Conservation (phyloP, 805 yeast species). For the Metschnikowia gruessii region DNA sequence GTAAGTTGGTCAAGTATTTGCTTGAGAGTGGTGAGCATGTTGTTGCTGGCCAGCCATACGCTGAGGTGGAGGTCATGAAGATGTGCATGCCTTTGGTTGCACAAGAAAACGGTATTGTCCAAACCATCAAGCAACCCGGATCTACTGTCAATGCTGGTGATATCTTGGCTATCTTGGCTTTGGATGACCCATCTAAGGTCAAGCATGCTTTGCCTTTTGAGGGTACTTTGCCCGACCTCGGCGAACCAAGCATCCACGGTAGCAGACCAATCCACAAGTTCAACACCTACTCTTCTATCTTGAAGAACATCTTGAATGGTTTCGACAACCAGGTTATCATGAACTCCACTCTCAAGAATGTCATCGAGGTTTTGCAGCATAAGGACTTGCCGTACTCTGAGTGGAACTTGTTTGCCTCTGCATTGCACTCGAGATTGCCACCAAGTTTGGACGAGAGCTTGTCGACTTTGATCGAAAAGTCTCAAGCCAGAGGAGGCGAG, state of each 20-base stretch:
- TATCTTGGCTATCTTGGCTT: conserved; percentile 86
- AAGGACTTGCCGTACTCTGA: conserved; percentile 88
- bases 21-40: conserved; percentile 96
- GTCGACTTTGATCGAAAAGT: conserved; percentile 62
- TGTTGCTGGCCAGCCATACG: conserved; percentile 87
- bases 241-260: conserved; percentile 80
- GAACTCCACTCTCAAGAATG: conserved; percentile 73
- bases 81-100: conserved; percentile 98
- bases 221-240: conserved; percentile 87
- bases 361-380: conserved; percentile 71
- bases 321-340: conserved; percentile 94
- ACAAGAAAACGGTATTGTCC: conserved; percentile 89
- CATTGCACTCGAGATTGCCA: conserved; percentile 89
- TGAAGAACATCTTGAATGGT: conserved; percentile 81
- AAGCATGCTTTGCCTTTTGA: conserved; percentile 95
- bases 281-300: conserved; percentile 52
- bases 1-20: conserved; percentile 88
- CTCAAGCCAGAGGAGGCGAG: conserved; percentile 63
- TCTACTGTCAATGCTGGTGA: conserved; percentile 97
- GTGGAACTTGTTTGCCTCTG: conserved; percentile 83
- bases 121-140: conserved; percentile 95
- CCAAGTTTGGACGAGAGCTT: conserved; percentile 67
- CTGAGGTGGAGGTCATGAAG: conserved; percentile 99
- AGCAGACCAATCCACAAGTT: conserved; percentile 79
- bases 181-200: conserved; percentile 96